Evolutionary conservation across 768 basidiomycete species (phyloP), one percentile per base, ranked within the genome.

Genomic region (Collybia sordida): DNA sequence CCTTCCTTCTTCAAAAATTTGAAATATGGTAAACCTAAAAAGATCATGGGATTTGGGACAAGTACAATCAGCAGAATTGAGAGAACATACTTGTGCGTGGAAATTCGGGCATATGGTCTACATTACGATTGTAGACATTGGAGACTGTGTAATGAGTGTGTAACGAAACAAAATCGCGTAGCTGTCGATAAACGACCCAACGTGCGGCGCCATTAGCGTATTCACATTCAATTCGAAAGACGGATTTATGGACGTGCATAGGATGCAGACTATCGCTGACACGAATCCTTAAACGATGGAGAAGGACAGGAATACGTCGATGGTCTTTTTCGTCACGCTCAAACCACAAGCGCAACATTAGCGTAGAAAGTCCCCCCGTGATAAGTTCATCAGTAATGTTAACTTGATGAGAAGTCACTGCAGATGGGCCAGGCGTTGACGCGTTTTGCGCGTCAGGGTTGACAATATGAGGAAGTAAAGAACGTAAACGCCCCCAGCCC

Each of bases 151-250:
- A 97, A 64, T 98, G 94, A 0, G 87, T 79, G 65, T 98, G 95
- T 19, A 99, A 69, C 21, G 88, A 88, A 40, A 96, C 47, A 61
- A 99, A 97, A 65, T 98, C 96, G 53, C 91, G 85, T 47, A 97
- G 77, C 68, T 95, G 87, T 45, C 96, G 86, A 67, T 93, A 93
- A n/a, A 93, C 79, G 23, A 97, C 95, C 96, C 97, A 99, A 65
- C 93, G 75, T 62, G 80, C 84, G 11, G 87, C 86, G 18, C 93
- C 93, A 56, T 96, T 94, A 0, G 93, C 96, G 65, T 99, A 98
- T 67, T 97, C 91, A 64, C 94, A 98, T 67, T 95, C 93, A 57
- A 95, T 93, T 14, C 92, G 82, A 64, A 95, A 95, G 2, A 92
- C 84, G 4, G 90, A 83, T 61, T 88, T 89, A 39, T 81, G 71